Base-by-base conservation (phyloP, 2,329 filamentous ascomycete genomes). In the Fusarium tuaranense region DNA sequence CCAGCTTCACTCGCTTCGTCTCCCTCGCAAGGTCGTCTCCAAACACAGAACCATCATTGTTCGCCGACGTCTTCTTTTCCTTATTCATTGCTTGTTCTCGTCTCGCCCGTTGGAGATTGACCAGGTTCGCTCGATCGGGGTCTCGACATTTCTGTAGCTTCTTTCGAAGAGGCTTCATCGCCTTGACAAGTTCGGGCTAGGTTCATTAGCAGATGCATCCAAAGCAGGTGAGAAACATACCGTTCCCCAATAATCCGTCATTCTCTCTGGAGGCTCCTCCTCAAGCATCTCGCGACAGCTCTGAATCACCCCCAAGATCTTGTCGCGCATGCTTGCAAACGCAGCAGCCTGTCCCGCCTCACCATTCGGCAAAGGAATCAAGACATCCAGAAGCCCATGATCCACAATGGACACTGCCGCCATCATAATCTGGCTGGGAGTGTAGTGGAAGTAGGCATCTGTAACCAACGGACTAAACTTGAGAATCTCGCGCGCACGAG, bases 361-460 rank as follows among this genome's bases (percentile, higher is more conserved):
- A 1, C 78, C 76, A 48, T 82, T 82, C 10, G 68, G 67, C 4
- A 65, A 85, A 3, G 85, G 82, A 14, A 90, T 78, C 53, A 91
- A 73, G 5, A 83, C 81, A 69, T 90, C 87, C 4, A 88, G 80
- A 36, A 97, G 84, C 0, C 88, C 89, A 46, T 87, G 84, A 80
- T 98, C 96, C 0, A 92, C 94, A 62, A 97, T 88, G 16, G 92
- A 87, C 32, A 98, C 84, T 0, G 95, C 92, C 0, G 94, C 92
- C 69, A 98, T 88, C 92, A 95, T 95, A 81, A 98, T 97, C 82
- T 99, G 97, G 27, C 94, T 93, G 0, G 97, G 97, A 0, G 96
- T 96, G 84, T 94, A 98, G 83, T 98, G 93, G 84, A 98, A 98
- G 85, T 98, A 98, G n/a, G 91, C 95, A 79, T 99, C 97, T 30